A percentile compares a stretch with the other conserved stretches of the same genome.
Evolutionary conservation across 148 eudicot species (phyloP).

Genomic region (Rhododendron mucronatum): DNA sequence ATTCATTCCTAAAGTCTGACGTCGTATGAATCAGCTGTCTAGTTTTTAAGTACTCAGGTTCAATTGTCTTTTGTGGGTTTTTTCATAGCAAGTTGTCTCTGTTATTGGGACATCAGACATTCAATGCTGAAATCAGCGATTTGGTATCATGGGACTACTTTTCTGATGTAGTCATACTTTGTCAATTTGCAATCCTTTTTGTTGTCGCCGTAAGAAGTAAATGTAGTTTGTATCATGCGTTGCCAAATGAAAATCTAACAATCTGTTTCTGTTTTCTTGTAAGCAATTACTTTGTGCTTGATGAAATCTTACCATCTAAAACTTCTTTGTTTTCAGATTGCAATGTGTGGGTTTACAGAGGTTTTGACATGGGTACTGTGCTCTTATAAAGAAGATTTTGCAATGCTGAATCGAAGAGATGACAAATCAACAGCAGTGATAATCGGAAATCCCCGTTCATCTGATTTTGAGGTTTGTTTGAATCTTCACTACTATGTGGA

Average conservation of each 20-base stretch:
- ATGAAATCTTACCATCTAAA: neutral
- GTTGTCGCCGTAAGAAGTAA: neutral
- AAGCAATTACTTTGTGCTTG: neutral
- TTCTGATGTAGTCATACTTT: neutral
- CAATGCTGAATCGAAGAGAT: constrained; percentile 75
- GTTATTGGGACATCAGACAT: neutral
- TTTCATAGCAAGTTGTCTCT: neutral
- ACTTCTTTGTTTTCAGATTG: constrained; percentile 43
- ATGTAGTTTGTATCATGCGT: neutral
- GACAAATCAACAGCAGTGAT: constrained; percentile 69
- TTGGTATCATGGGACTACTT: neutral
- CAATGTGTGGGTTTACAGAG: constrained; percentile 87
- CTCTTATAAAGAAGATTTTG: constrained; percentile 73
- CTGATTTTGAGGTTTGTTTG: constrained; percentile 91
- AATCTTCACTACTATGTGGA: neutral
- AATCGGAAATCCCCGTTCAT: constrained; percentile 83
- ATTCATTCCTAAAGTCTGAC: neutral
- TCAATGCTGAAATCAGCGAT: neutral
- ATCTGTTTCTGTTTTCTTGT: neutral
- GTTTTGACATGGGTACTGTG: constrained; percentile 83
- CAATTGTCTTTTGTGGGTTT: neutral
- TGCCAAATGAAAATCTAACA: neutral
- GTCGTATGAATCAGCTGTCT: neutral
- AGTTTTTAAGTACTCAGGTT: neutral
- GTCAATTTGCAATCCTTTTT: neutral